These are phyloP conservation scores for Fusarium denticulatum DNA, from an alignment of 2,329 filamentous ascomycete species.

Conservation along the genomic window DNA sequence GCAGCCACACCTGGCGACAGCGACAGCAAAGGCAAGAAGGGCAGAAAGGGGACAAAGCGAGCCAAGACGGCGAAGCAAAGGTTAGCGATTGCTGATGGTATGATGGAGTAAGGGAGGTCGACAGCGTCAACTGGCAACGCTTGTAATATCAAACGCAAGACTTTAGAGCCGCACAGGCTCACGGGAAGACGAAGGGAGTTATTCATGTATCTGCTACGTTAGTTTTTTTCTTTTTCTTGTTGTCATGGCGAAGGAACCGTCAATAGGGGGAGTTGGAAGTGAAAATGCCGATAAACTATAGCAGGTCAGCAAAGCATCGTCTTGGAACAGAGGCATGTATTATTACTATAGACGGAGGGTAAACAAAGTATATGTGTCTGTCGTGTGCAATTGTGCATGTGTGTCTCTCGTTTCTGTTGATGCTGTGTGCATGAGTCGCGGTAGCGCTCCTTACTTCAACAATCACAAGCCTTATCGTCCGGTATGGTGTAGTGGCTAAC, in stretches of 20 bases:
- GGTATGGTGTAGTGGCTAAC: constrained; percentile 50
- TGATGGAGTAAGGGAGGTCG: constrained; percentile 45
- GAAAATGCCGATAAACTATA: constrained; percentile 34
- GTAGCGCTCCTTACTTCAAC: constrained; percentile 7
- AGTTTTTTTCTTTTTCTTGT: constrained; percentile 8
- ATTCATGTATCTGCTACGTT: constrained; percentile 20
- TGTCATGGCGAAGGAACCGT: constrained; percentile 15
- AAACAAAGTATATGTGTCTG: constrained; percentile 12
- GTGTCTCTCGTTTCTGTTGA: not conserved
- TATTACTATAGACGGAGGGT: constrained; percentile 43
- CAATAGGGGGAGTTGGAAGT: constrained; percentile 36
- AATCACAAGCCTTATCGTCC: constrained; percentile 20
- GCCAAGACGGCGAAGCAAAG: constrained; percentile 76
- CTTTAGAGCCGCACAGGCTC: constrained; percentile 18
- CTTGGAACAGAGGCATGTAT: constrained; percentile 35
- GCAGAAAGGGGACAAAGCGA: constrained; percentile 63
- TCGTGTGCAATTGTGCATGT: not conserved
- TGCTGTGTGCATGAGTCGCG: not conserved
- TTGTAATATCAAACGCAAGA: constrained; percentile 39
- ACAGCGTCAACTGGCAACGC: constrained; percentile 6
- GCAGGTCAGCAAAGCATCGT: constrained; percentile 11
- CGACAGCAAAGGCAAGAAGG: constrained; percentile 61
- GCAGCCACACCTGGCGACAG: constrained; percentile 82
- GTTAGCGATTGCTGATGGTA: constrained; percentile 73
- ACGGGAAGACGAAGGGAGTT: constrained; percentile 34